Evolutionary conservation across 2,329 filamentous ascomycete species (phyloP).

Genomic region (Pseudogymnoascus sp.): DNA sequence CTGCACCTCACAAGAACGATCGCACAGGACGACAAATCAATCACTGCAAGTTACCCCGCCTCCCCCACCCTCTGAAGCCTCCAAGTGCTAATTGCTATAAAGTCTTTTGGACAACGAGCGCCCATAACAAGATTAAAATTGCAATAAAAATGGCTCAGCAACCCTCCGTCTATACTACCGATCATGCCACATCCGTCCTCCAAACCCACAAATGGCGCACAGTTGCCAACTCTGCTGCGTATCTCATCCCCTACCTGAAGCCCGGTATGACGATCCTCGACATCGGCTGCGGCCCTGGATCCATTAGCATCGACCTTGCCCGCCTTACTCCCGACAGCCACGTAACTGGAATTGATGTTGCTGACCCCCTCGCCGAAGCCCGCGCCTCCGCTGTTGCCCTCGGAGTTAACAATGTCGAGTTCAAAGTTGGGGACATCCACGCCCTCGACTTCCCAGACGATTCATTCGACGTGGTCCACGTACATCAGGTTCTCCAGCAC

Average conservation of each 20-base stretch:
- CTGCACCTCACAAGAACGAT: background rate
- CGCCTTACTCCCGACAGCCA: conserved; percentile 34
- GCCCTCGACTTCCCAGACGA: conserved; percentile 35
- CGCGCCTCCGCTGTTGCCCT: conserved; percentile 14
- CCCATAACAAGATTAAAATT: background rate
- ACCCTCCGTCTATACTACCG: conserved; percentile 14
- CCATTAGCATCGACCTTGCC: conserved; percentile 39
- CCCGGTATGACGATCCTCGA: conserved; percentile 32
- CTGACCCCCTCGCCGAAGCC: conserved; percentile 16
- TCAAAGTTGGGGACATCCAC: conserved; percentile 21
- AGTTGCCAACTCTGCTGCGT: conserved; percentile 36
- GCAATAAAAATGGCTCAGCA: background rate
- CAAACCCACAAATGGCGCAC: conserved; percentile 34
- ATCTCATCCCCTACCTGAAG: conserved; percentile 35
- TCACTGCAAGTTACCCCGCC: background rate
- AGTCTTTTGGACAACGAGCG: background rate
- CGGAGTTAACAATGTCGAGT: conserved; percentile 19
- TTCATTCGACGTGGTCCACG: conserved; percentile 52
- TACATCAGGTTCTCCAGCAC: conserved; percentile 52
- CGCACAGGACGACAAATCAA: background rate
- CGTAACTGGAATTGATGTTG: conserved; percentile 35
- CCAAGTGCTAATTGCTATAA: background rate
- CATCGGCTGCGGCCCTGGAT: conserved; percentile 42
- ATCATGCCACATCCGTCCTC: conserved; percentile 17
- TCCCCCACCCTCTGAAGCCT: background rate